Conservation (phyloP, 805 yeast genomes). For the Wickerhamiella nectarea region DNA sequence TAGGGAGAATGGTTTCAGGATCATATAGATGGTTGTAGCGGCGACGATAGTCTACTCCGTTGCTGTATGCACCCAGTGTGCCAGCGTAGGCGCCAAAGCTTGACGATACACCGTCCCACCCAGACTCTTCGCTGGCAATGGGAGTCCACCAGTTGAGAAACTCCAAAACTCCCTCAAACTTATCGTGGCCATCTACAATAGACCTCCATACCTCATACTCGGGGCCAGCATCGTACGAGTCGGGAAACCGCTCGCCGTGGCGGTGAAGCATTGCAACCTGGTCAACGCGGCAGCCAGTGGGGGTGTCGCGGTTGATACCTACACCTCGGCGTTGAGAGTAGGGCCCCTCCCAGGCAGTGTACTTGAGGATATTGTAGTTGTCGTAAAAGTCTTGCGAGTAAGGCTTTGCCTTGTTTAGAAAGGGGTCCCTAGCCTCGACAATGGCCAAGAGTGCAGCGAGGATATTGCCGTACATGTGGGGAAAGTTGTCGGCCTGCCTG, state of each 20-base stretch:
- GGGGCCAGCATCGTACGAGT: constrained; percentile 12
- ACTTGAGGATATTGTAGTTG: constrained; percentile 35
- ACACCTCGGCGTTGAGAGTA: constrained; percentile 35
- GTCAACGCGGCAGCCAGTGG: constrained; percentile 38
- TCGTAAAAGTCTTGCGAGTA: constrained; percentile 23
- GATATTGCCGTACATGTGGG: not conserved
- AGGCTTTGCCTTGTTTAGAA: constrained; percentile 12
- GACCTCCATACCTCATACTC: constrained; percentile 13
- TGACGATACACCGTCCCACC: constrained; percentile 38
- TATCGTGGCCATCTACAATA: constrained; percentile 9
- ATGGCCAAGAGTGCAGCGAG: not conserved
- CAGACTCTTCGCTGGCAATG: constrained; percentile 20
- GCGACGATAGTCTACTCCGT: constrained; percentile 37
- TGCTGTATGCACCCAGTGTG: constrained; percentile 33
- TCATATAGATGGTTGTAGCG: constrained; percentile 38
- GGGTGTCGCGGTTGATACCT: constrained; percentile 41
- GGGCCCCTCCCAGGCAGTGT: constrained; percentile 42
- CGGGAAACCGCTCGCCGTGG: constrained; percentile 53
- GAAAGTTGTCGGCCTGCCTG: not conserved
- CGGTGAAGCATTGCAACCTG: constrained; percentile 41
- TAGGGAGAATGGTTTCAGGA: constrained; percentile 29
- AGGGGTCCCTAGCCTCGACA: constrained; percentile 7
- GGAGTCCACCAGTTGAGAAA: constrained; percentile 38
- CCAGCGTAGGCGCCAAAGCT: constrained; percentile 41
- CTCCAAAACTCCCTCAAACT: constrained; percentile 30